Evolutionary conservation across 192 early-diverging fungal genomes (phyloP).

Genomic region (Umbelopsis vinacea): DNA sequence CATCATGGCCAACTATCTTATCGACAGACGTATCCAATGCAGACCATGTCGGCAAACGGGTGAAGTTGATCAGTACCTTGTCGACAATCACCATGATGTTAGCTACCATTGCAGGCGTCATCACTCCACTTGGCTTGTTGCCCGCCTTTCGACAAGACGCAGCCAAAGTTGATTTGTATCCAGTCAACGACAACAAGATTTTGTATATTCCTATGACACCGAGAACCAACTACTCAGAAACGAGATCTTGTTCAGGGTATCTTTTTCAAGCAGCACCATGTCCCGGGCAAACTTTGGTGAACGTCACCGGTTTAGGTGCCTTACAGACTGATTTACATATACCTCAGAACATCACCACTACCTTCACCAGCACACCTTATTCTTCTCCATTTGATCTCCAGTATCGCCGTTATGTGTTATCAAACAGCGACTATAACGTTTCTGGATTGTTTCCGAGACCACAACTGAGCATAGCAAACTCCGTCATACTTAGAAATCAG

Average conservation of each 20-base stretch:
- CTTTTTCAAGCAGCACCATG: not conserved
- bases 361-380: not conserved
- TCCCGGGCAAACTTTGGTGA: not conserved
- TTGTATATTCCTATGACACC: not conserved
- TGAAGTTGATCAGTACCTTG: not conserved
- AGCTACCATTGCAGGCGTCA: not conserved
- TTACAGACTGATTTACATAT: not conserved
- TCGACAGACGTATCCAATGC: not conserved
- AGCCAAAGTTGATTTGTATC: not conserved
- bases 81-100: not conserved
- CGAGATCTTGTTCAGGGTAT: not conserved
- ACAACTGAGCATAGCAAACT: not conserved
- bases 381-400: not conserved
- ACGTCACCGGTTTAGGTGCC: not conserved
- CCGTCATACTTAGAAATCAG: not conserved
- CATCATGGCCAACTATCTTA: slow-evolving; percentile 5
- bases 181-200: not conserved
- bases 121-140: slow-evolving; percentile 1
- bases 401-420: not conserved
- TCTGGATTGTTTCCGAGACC: not conserved
- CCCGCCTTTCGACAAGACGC: not conserved
- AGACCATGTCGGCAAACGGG: not conserved
- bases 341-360: slow-evolving; percentile 1
- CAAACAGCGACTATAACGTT: not conserved
- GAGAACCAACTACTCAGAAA: not conserved